Conservation (phyloP, 352 stramenopile genomes). For the Phytophthora ramorum region DNA sequence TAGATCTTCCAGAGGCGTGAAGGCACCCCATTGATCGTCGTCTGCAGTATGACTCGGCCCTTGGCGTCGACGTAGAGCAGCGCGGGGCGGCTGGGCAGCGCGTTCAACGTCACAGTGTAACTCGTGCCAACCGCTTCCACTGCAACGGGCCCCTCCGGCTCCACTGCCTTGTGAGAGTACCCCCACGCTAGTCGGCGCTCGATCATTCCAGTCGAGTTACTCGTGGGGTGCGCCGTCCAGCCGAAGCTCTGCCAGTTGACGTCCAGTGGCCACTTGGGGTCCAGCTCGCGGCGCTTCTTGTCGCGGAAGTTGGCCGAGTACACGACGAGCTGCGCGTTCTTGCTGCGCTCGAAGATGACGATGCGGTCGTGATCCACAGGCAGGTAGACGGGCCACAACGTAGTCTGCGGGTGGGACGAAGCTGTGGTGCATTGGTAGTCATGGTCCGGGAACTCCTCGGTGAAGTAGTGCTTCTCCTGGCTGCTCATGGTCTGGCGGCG, state of each 20-base stretch:
- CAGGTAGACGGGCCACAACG: slow-evolving; percentile 77
- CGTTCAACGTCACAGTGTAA: slow-evolving; percentile 73
- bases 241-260: slow-evolving; percentile 88
- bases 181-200: slow-evolving; percentile 77
- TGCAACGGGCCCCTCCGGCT: slow-evolving; percentile 18
- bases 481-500: slow-evolving; percentile 14
- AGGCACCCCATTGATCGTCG: slow-evolving; percentile 45
- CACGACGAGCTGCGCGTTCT: slow-evolving; percentile 84
- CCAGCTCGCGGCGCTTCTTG: slow-evolving; percentile 50
- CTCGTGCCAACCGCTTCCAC: slow-evolving; percentile 44
- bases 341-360: slow-evolving; percentile 81
- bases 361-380: slow-evolving; percentile 64
- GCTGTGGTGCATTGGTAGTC: slow-evolving; percentile 71
- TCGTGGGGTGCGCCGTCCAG: slow-evolving; percentile 72
- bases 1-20: slow-evolving; percentile 81
- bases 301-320: slow-evolving; percentile 76
- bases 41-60: slow-evolving; percentile 62
- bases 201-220: slow-evolving; percentile 68
- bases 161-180: slow-evolving; percentile 59
- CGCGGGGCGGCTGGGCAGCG: slow-evolving; percentile 57
- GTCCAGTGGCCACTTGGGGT: slow-evolving; percentile 73
- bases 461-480: slow-evolving; percentile 60
- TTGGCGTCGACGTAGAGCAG: slow-evolving; percentile 69
- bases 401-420: slow-evolving; percentile 63
- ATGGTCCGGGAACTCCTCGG: slow-evolving; percentile 72